These are phyloP conservation scores for Dendrocalamus latiflorus DNA, from an alignment of 202 grass and related monocot genomes.

Conservation along the genomic window DNA sequence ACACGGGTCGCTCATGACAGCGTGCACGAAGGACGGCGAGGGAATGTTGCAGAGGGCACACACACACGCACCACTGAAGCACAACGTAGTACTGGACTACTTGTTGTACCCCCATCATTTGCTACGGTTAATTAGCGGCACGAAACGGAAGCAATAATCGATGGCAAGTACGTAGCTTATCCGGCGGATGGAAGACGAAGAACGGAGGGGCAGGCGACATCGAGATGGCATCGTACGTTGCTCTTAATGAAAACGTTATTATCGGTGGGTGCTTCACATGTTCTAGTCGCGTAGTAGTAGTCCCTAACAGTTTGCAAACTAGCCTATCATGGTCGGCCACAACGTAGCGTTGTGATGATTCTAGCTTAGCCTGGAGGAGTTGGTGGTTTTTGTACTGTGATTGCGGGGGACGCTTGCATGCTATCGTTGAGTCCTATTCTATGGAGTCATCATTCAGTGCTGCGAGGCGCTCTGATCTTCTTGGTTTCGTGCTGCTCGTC, in stretches of 20 bases:
- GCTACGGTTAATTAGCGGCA: not conserved
- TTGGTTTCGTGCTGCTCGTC: not conserved
- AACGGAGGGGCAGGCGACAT: not conserved
- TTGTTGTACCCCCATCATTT: too few relatives aligned
- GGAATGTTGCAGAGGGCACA: not conserved
- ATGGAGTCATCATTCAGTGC: not conserved
- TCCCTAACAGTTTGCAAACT: not conserved
- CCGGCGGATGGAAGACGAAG: not conserved
- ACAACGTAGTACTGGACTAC: not conserved
- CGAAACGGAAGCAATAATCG: not conserved
- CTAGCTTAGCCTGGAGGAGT: not conserved
- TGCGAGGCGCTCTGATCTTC: not conserved
- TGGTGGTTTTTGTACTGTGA: not conserved
- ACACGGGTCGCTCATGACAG: constrained; percentile 7
- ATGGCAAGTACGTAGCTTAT: not conserved
- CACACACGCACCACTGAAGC: constrained; percentile 14
- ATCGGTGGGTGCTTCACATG: not conserved
- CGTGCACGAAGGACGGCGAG: not conserved
- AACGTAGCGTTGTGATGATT: not conserved
- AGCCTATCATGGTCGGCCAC: not conserved
- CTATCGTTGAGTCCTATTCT: not conserved
- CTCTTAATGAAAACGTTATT: not conserved
- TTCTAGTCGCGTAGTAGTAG: not conserved
- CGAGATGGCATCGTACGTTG: not conserved
- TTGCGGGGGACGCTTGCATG: not conserved